Percentiles rank a stretch among this genome's conserved stretches.
Evolutionary conservation across 169 alveolate genomes (phyloP).

Genomic region (Plasmodium gonderi): DNA sequence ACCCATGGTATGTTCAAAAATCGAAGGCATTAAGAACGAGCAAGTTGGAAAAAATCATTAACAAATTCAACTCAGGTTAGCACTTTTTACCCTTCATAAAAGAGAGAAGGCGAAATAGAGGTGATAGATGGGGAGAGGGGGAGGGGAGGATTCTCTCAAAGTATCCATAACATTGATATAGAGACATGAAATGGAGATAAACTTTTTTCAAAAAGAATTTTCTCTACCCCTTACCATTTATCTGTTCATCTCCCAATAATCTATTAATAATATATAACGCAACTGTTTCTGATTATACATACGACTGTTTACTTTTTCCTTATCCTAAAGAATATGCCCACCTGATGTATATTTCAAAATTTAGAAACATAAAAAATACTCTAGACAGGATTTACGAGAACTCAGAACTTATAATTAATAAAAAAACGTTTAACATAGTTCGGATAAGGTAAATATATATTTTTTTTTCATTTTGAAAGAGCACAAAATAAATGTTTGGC

Average conservation of each 20-base stretch:
- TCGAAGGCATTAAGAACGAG: constrained; percentile 47
- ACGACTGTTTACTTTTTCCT: background rate
- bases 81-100: background rate
- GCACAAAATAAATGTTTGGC: background rate
- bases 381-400: background rate
- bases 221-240: too few relatives aligned
- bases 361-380: constrained; percentile 8
- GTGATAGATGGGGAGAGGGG: too few relatives aligned
- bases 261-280: background rate
- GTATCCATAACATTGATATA: too few relatives aligned
- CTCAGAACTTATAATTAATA: constrained; percentile 34
- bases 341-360: constrained; percentile 47
- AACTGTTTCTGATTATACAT: too few relatives aligned
- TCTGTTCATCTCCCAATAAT: too few relatives aligned
- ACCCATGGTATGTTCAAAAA: constrained; percentile 59
- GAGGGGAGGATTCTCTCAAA: too few relatives aligned
- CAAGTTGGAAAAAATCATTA: constrained; percentile 43
- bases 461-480: background rate
- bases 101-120: too few relatives aligned
- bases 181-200: too few relatives aligned
- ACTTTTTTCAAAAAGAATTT: too few relatives aligned
- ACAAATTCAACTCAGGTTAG: constrained; percentile 48
- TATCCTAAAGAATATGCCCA: constrained; percentile 23
- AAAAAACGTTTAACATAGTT: constrained; percentile 29
- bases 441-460: constrained; percentile 21